phyloP scores from a whole-genome alignment of 179 eudicot species.

The Spinacia oleracea region DNA sequence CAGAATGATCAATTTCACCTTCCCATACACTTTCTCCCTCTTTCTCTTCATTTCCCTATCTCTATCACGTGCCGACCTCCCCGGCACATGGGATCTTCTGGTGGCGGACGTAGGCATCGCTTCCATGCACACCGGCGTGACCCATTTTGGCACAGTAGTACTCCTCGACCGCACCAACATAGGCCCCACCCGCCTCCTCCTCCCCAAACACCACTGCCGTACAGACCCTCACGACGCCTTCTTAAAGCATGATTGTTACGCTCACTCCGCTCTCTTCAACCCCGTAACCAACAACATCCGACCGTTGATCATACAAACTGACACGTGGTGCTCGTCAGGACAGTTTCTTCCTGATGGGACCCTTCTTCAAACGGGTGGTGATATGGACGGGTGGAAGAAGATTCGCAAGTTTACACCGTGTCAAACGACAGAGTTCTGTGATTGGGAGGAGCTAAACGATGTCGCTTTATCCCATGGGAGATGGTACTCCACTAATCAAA shows the following conservation, averaged over 20 bases:
- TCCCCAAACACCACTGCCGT: conserved; percentile 44
- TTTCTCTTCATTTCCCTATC: conserved; percentile 10
- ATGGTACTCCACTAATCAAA: conserved; percentile 84
- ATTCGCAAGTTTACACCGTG: conserved; percentile 72
- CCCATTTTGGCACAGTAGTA: conserved; percentile 71
- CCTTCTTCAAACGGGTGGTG: conserved; percentile 88
- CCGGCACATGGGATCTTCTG: conserved; percentile 84
- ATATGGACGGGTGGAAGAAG: conserved; percentile 53
- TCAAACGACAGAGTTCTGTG: conserved; percentile 38
- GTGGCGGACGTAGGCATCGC: conserved; percentile 72
- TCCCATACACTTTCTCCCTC: background rate
- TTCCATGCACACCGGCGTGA: conserved; percentile 96
- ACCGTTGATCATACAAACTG: conserved; percentile 72
- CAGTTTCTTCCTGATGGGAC: conserved; percentile 88
- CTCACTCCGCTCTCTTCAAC: conserved; percentile 73
- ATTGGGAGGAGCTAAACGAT: conserved; percentile 71
- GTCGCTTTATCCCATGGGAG: conserved; percentile 47
- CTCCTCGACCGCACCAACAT: conserved; percentile 85
- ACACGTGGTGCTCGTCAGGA: conserved; percentile 98
- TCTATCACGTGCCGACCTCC: conserved; percentile 47
- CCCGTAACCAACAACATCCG: conserved; percentile 51
- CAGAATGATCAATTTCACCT: conserved; percentile 22
- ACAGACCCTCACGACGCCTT: conserved; percentile 30
- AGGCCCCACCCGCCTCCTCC: conserved; percentile 60
- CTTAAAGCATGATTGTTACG: conserved; percentile 53